phyloP scores from a whole-genome alignment of 2,329 filamentous ascomycete species.

The Diaporthe sp. region DNA sequence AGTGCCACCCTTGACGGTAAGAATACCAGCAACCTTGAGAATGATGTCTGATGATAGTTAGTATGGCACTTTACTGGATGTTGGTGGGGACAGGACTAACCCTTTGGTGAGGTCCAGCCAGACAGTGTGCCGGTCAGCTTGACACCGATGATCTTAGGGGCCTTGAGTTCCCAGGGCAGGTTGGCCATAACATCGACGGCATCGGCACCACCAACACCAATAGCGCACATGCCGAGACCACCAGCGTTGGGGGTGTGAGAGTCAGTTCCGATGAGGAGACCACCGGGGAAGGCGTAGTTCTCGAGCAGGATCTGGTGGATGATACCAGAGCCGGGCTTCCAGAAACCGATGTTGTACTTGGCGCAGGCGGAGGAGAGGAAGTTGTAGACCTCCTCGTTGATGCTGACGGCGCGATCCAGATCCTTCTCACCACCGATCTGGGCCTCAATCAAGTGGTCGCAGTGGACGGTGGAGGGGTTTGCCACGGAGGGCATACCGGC shows the following conservation, averaged over 20 bases:
- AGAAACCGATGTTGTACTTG: slow-evolving; percentile 99
- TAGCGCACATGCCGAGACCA: slow-evolving; percentile 94
- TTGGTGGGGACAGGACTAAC: no score
- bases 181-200: slow-evolving; percentile 98
- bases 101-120: slow-evolving; percentile 95
- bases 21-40: slow-evolving; percentile 94
- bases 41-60: slow-evolving; percentile 77
- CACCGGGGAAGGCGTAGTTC: slow-evolving; percentile 99
- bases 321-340: slow-evolving; percentile 98
- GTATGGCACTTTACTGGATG: no score
- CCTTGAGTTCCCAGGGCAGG: slow-evolving; percentile 98
- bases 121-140: slow-evolving; percentile 90
- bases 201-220: slow-evolving; percentile 98
- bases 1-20: slow-evolving; percentile 98
- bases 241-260: slow-evolving; percentile 98
- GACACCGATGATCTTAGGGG: slow-evolving; percentile 96
- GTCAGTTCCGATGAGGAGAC: slow-evolving; percentile 96
- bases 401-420: slow-evolving; percentile 88
- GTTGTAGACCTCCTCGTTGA: slow-evolving; percentile 99
- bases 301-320: slow-evolving; percentile 99
- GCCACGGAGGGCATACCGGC: slow-evolving; percentile 96
- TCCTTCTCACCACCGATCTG: slow-evolving; percentile 95
- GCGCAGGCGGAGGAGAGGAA: slow-evolving; percentile 94
- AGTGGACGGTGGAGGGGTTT: slow-evolving; percentile 96
- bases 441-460: slow-evolving; percentile 99